Base-by-base conservation (phyloP, 2,329 filamentous ascomycete genomes). In the Tothia fuscella region DNA sequence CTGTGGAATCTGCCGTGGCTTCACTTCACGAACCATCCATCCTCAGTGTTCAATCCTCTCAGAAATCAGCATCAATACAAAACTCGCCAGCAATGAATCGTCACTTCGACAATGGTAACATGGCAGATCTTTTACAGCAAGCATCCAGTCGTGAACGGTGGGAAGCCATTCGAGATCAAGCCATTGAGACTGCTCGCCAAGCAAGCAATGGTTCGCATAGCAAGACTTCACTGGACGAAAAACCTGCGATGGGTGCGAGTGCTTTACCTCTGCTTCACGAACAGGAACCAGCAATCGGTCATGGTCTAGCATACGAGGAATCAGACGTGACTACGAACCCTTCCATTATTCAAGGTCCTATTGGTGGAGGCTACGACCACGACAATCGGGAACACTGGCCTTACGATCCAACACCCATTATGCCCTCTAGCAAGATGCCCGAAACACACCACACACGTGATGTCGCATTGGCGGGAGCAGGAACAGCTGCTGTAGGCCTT, bases 1-100 rank as follows among this genome's bases (percentile, higher is more conserved):
- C 74, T 2, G 78, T 93, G 0, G 88, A 95, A 59, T 95, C 88
- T 12, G 83, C 82, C 7, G 88, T 96, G 9, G 89, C 89, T 6
- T 95, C 88, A 13, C 67, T 96, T 5, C 81, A 91, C 51, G 85
- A 87, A 14, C 89, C 86, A 0, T 93, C 86, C 2, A 74, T 80
- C 10, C 56, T 94, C 41, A 43, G 47, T 47, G 54, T 61, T 34
- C 58, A 54, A 9, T 62, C 60, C 2, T 62, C 60, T 13, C 47
- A 55, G 52, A 28, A 30, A 14, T 47, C 48, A 20, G 43, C 47
- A 29, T 48, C 44, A 37, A 45, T 47, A 16, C 30, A 43, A 10
- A 10, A 34, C 9, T 7, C 10, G 4, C 9, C 26, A 4, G 20
- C 3, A 26, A 25, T 25, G 14, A 16, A 21, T 17, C 16, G 9